These are phyloP conservation scores for Coemansia javaensis DNA, from an alignment of 192 early-diverging fungal genomes.

Conservation along the genomic window DNA sequence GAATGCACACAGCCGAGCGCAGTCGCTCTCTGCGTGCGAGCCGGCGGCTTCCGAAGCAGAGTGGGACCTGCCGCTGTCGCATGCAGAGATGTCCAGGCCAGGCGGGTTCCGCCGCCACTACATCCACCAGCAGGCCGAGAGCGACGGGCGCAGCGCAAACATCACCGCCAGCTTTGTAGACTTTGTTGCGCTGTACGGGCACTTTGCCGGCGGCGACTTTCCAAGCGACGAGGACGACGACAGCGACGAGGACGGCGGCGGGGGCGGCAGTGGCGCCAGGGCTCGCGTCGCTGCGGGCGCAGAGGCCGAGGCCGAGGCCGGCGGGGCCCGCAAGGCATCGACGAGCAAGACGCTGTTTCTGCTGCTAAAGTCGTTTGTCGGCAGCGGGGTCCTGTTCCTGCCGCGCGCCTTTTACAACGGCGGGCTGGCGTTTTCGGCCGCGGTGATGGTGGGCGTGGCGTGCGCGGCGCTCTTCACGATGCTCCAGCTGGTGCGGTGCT, in stretches of 20 bases:
- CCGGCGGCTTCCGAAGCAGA: conserved; percentile 23
- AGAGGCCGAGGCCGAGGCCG: background rate
- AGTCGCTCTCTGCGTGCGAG: conserved; percentile 15
- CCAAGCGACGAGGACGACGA: conserved; percentile 71
- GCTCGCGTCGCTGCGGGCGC: no score
- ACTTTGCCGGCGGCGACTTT: conserved; percentile 88
- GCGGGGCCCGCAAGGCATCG: conserved; percentile 28
- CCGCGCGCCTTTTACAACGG: conserved; percentile 73
- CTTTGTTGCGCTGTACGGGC: conserved; percentile 85
- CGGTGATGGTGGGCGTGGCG: conserved; percentile 53
- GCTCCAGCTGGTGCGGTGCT: conserved; percentile 58
- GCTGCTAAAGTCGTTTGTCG: conserved; percentile 73
- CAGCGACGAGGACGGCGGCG: conserved; percentile 12
- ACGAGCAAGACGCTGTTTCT: conserved; percentile 68
- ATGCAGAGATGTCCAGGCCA: conserved; percentile 58
- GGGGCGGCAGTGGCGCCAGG: background rate
- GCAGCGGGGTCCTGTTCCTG: conserved; percentile 66
- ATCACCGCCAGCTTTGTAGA: conserved; percentile 85
- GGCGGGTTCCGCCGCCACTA: conserved; percentile 87
- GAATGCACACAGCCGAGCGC: conserved; percentile 5
- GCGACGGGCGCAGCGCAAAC: conserved; percentile 59
- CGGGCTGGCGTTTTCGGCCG: conserved; percentile 57
- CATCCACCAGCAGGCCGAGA: conserved; percentile 61
- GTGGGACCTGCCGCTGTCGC: conserved; percentile 48
- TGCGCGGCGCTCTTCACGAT: conserved; percentile 56